phyloP scores from a whole-genome alignment of 2,329 filamentous ascomycete species.

The Hypoxylon sp. region DNA sequence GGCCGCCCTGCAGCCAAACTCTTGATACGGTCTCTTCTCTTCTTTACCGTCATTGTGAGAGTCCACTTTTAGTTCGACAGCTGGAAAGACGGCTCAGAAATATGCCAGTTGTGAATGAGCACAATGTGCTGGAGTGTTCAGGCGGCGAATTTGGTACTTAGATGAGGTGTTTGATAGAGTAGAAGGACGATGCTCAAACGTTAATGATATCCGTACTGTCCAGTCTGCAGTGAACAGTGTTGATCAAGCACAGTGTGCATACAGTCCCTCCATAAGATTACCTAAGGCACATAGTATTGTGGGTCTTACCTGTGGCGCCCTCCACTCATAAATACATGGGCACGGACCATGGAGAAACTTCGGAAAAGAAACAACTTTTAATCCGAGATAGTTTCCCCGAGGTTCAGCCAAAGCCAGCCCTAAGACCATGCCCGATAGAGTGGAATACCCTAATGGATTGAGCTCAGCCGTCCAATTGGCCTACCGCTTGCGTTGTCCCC shows the following conservation, averaged over 20 bases:
- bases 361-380: neutral
- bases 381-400: neutral
- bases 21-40: slow-evolving; percentile 60
- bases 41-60: slow-evolving; percentile 60
- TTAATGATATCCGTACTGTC: neutral
- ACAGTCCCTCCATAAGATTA: neutral
- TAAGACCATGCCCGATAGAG: neutral
- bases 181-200: slow-evolving; percentile 3
- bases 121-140: neutral
- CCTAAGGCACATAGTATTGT: neutral
- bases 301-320: too few species aligned
- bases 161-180: neutral
- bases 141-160: neutral
- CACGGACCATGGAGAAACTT: neutral
- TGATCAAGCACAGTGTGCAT: neutral
- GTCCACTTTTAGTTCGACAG: neutral
- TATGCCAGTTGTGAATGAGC: neutral
- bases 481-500: neutral
- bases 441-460: neutral
- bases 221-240: too few species aligned
- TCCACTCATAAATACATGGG: too few species aligned
- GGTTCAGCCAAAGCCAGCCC: neutral
- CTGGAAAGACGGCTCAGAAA: neutral
- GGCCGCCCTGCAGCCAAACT: slow-evolving; percentile 67
- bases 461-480: neutral